phyloP scores from a whole-genome alignment of 2,329 filamentous ascomycete genomes.

The Microcera coccophila region DNA sequence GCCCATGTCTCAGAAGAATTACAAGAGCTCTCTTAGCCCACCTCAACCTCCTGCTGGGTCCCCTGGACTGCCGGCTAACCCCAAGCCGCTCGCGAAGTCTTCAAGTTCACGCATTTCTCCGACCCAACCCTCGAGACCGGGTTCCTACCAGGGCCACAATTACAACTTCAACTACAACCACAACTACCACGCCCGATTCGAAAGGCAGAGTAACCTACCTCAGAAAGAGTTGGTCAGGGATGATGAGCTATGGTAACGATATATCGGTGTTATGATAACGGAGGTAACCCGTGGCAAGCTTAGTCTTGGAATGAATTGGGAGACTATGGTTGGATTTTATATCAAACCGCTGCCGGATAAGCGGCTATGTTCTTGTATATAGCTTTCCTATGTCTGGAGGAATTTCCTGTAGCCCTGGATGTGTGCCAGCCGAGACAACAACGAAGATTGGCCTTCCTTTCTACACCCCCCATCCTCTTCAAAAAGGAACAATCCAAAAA shows the following conservation, averaged over 20 bases:
- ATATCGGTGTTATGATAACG: neutral
- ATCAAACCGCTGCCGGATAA: slow-evolving; percentile 13
- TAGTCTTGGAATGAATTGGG: slow-evolving; percentile 6
- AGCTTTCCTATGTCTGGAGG: too few relatives aligned
- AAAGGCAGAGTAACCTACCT: neutral
- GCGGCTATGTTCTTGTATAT: slow-evolving; percentile 6
- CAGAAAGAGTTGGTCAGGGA: slow-evolving; percentile 5
- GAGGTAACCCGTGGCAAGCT: neutral
- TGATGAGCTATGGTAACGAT: slow-evolving; percentile 11
- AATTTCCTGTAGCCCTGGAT: neutral
- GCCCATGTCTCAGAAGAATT: slow-evolving; percentile 20
- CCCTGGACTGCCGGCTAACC: slow-evolving; percentile 28
- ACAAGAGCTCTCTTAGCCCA: slow-evolving; percentile 14
- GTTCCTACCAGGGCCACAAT: too few relatives aligned
- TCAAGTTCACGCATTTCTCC: slow-evolving; percentile 11
- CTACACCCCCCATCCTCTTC: neutral
- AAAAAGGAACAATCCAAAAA: too few relatives aligned
- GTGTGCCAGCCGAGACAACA: too few relatives aligned
- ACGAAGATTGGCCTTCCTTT: too few relatives aligned
- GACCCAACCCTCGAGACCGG: neutral
- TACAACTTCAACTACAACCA: neutral
- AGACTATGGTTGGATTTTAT: neutral
- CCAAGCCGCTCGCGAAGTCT: slow-evolving; percentile 21
- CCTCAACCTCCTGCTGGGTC: slow-evolving; percentile 25
- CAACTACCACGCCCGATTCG: neutral